Percentiles rank a stretch among this genome's conserved stretches.
phyloP scores from a whole-genome alignment of 495 filamentous ascomycete genomes.

The Penicillium cosmopolitanum region DNA sequence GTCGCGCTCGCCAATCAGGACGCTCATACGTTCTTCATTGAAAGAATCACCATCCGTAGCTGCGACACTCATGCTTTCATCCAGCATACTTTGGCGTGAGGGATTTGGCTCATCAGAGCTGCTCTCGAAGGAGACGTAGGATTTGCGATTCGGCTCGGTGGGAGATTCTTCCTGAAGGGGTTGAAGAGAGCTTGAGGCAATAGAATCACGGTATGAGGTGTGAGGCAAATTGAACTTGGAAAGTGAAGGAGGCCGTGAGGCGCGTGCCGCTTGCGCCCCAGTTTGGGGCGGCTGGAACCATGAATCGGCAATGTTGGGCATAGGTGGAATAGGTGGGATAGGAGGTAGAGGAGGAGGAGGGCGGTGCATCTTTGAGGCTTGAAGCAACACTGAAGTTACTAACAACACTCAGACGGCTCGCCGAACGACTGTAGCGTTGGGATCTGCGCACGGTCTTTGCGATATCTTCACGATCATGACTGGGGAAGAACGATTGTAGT shows the following conservation, averaged over 20 bases:
- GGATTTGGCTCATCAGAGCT: slow-evolving; percentile 77
- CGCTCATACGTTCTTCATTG: slow-evolving; percentile 62
- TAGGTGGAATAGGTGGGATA: slow-evolving; percentile 79
- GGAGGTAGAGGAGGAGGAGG: slow-evolving; percentile 42
- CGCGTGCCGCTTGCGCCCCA: slow-evolving; percentile 41
- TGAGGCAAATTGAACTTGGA: slow-evolving; percentile 62
- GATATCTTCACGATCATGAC: slow-evolving; percentile 88
- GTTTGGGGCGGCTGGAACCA: slow-evolving; percentile 72
- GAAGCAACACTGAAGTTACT: slow-evolving; percentile 93
- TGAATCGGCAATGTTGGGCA: slow-evolving; percentile 93
- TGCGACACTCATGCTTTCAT: slow-evolving; percentile 74
- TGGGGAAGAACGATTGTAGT: slow-evolving; percentile 94
- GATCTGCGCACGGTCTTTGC: slow-evolving; percentile 93
- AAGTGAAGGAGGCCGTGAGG: slow-evolving; percentile 64
- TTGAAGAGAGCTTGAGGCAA: slow-evolving; percentile 85
- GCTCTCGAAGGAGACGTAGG: slow-evolving; percentile 94
- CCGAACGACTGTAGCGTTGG: slow-evolving; percentile 84
- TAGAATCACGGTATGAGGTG: slow-evolving; percentile 75
- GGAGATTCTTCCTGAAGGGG: slow-evolving; percentile 90
- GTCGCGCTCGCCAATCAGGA: slow-evolving; percentile 65
- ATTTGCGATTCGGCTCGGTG: slow-evolving; percentile 87
- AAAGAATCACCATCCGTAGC: slow-evolving; percentile 67
- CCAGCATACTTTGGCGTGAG: slow-evolving; percentile 73
- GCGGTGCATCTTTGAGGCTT: slow-evolving; percentile 72
- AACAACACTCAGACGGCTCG: slow-evolving; percentile 88